Percentiles rank a stretch among this genome's conserved stretches.
These are phyloP conservation scores for Pythium phragmiticola DNA, from an alignment of 352 stramenopile species.

Conservation along the genomic window DNA sequence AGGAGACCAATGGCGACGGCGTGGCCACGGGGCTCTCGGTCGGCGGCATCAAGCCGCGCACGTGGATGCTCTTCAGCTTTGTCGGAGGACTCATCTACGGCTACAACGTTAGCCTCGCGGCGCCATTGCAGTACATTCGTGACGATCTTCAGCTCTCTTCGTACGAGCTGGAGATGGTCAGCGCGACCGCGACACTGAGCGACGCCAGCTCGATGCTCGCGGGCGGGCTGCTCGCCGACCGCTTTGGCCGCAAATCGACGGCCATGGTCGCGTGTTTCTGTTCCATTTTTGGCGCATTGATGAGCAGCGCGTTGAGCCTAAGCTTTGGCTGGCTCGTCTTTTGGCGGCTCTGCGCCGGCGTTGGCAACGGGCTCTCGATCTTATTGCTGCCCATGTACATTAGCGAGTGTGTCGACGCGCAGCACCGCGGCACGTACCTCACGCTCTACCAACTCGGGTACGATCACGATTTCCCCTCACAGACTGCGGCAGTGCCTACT, in stretches of 20 bases:
- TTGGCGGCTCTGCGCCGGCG: conserved; percentile 68
- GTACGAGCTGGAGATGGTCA: conserved; percentile 70
- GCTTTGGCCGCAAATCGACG: conserved; percentile 66
- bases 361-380: conserved; percentile 84
- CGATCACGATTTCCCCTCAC: conserved; percentile 13
- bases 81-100: conserved; percentile 85
- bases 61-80: conserved; percentile 80
- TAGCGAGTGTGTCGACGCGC: conserved; percentile 72
- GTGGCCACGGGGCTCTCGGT: conserved; percentile 2
- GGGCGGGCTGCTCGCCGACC: conserved; percentile 67
- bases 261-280: conserved; percentile 72
- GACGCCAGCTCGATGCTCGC: conserved; percentile 80
- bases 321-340: conserved; percentile 63
- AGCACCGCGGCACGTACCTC: conserved; percentile 62
- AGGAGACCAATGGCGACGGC: background rate
- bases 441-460: conserved; percentile 83
- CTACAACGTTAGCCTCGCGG: conserved; percentile 83
- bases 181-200: conserved; percentile 75
- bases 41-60: conserved; percentile 42
- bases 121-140: conserved; percentile 80
- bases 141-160: conserved; percentile 68
- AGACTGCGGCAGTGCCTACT: background rate
- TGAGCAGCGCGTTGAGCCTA: conserved; percentile 49
- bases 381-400: conserved; percentile 89
- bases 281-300: conserved; percentile 65